Evolutionary conservation across 495 filamentous ascomycete species (phyloP).

Genomic region (Hypoxylon trugodes): DNA sequence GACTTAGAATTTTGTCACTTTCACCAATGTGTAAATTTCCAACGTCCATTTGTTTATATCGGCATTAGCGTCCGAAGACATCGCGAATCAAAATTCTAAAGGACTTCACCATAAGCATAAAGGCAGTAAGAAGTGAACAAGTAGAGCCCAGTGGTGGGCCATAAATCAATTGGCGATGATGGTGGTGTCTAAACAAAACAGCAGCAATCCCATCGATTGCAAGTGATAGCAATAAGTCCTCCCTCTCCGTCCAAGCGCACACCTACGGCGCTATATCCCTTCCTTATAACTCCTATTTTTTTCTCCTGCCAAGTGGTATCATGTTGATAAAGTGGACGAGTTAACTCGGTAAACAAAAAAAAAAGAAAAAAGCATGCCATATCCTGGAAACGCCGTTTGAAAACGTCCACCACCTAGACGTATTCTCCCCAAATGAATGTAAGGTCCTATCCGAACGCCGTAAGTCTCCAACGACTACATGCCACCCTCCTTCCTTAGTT

Average conservation of each 20-base stretch:
- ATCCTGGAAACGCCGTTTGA: conserved; percentile 15
- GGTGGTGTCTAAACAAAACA: conserved; percentile 31
- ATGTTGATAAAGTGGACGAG: conserved; percentile 26
- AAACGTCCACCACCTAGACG: conserved; percentile 22
- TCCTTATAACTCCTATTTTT: conserved; percentile 29
- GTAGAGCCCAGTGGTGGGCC: conserved; percentile 11
- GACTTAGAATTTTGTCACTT: too few relatives aligned
- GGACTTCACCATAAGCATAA: background rate
- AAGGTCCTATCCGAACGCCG: conserved; percentile 20
- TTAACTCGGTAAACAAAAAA: conserved; percentile 10
- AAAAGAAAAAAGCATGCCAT: conserved; percentile 8
- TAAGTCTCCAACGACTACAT: conserved; percentile 7
- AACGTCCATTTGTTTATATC: too few relatives aligned
- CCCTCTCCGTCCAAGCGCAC: conserved; percentile 16
- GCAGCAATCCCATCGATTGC: conserved; percentile 16
- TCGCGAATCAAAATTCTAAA: background rate
- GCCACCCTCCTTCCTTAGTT: background rate
- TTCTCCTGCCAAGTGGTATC: conserved; percentile 39
- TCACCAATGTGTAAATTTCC: too few relatives aligned
- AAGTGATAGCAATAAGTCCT: conserved; percentile 10
- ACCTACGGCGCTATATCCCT: conserved; percentile 12
- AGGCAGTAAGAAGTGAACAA: conserved; percentile 4
- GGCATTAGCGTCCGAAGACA: too few relatives aligned
- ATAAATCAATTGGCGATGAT: conserved; percentile 35
- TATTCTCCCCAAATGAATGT: background rate